A percentile compares a stretch with the other conserved stretches of the same genome.
Conservation (phyloP, 345 rosid species). For the Anastatica hierochuntica region DNA sequence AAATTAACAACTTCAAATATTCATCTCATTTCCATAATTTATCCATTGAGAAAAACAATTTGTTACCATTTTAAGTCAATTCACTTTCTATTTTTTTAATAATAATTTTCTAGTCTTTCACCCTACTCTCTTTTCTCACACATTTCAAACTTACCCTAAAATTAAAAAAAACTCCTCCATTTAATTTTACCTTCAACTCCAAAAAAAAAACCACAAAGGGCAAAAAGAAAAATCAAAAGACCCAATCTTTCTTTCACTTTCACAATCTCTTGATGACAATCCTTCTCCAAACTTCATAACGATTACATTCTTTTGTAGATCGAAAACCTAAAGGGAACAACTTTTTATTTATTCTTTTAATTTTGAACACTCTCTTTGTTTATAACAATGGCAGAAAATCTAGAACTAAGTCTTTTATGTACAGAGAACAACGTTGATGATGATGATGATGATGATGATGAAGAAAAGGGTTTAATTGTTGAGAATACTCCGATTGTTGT, state of each 20-base stretch:
- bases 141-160: too few relatives aligned
- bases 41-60: too few relatives aligned
- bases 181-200: too few relatives aligned
- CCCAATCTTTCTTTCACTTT: conserved; percentile 9
- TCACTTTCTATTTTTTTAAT: too few relatives aligned
- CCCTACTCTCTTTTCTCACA: too few relatives aligned
- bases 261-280: too few relatives aligned
- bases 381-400: conserved; percentile 17
- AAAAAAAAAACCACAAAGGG: background rate
- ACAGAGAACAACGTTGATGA: conserved; percentile 14
- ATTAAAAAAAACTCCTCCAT: background rate
- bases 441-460: too few relatives aligned
- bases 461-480: background rate
- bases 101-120: too few relatives aligned
- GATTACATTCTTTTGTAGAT: conserved; percentile 10
- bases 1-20: too few relatives aligned
- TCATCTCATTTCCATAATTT: too few relatives aligned
- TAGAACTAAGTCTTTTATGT: too few relatives aligned
- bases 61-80: too few relatives aligned
- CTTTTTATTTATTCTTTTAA: background rate
- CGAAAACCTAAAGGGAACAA: conserved; percentile 3
- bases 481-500: conserved; percentile 10
- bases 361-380: background rate
- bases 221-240: background rate
- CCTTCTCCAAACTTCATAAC: conserved; percentile 3